A percentile compares a stretch with the other conserved stretches of the same genome.
Evolutionary conservation across 2,329 filamentous ascomycete genomes (phyloP).

Genomic region (Helicocarpus griseus): DNA sequence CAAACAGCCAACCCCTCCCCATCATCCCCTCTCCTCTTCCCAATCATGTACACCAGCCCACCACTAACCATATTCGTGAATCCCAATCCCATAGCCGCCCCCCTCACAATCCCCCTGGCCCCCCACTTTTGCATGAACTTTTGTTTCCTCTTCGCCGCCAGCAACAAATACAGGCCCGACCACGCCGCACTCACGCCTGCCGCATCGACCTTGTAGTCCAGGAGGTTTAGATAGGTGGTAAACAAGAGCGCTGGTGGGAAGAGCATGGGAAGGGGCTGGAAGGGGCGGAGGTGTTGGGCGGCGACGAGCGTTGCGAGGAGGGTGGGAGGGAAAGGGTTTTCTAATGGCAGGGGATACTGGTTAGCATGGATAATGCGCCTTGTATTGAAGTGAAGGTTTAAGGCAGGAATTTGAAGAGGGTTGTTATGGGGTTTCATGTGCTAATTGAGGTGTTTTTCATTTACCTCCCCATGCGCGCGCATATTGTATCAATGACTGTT

Average conservation of each 20-base stretch:
- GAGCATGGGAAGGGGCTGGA: conserved; percentile 55
- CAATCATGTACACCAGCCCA: conserved; percentile 37
- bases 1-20: conserved; percentile 24
- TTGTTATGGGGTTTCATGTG: conserved; percentile 20
- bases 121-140: conserved; percentile 37
- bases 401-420: neutral
- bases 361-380: too few relatives aligned
- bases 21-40: conserved; percentile 32
- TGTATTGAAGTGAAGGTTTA: too few relatives aligned
- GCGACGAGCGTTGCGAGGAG: conserved; percentile 57
- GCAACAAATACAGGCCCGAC: conserved; percentile 55
- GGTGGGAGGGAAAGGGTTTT: conserved; percentile 55
- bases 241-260: conserved; percentile 59
- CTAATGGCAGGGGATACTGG: too few relatives aligned
- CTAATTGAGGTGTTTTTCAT: conserved; percentile 4
- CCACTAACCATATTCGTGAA: conserved; percentile 38
- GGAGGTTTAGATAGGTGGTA: conserved; percentile 55
- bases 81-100: conserved; percentile 37
- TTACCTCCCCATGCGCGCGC: conserved; percentile 36
- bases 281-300: conserved; percentile 57
- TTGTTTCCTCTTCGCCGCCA: conserved; percentile 49
- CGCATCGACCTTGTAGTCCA: conserved; percentile 52
- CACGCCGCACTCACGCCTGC: conserved; percentile 56
- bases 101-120: conserved; percentile 35
- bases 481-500: conserved; percentile 27